A percentile compares a stretch with the other conserved stretches of the same genome.
Evolutionary conservation across 2,329 filamentous ascomycete genomes (phyloP).

Genomic region (Stylonectria norvegica): DNA sequence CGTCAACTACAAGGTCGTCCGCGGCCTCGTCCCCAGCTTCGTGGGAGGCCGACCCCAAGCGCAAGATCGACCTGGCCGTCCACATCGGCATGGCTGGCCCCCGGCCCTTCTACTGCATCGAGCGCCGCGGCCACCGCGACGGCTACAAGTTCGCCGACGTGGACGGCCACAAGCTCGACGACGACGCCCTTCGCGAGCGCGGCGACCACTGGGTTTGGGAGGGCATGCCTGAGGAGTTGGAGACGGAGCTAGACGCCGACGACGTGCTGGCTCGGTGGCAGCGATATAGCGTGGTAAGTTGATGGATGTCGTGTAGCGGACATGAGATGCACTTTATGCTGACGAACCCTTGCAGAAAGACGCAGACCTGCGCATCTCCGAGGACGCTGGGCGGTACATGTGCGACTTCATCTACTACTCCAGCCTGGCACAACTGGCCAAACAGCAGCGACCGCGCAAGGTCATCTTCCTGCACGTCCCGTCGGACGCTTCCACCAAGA

Average conservation of each 20-base stretch:
- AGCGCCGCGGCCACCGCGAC: constrained; percentile 66
- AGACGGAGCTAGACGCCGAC: constrained; percentile 55
- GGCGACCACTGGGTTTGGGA: constrained; percentile 52
- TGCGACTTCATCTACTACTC: constrained; percentile 79
- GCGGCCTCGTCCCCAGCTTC: constrained; percentile 59
- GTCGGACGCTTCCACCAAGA: constrained; percentile 48
- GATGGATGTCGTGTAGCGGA: too few relatives aligned
- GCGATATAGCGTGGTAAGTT: constrained; percentile 45
- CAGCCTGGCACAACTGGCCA: constrained; percentile 57
- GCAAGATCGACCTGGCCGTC: constrained; percentile 61
- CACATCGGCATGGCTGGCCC: constrained; percentile 79
- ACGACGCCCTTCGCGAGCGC: constrained; percentile 47
- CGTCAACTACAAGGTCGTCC: constrained; percentile 68
- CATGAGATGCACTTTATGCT: constrained; percentile 2
- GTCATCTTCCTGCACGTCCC: constrained; percentile 74
- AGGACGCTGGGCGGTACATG: constrained; percentile 68
- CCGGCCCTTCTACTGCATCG: constrained; percentile 63
- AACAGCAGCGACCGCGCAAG: constrained; percentile 43
- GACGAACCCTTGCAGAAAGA: constrained; percentile 29
- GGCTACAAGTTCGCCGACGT: constrained; percentile 70
- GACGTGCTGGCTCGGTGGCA: constrained; percentile 57
- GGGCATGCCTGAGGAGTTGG: constrained; percentile 52
- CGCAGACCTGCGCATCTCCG: constrained; percentile 55
- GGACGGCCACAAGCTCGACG: constrained; percentile 58
- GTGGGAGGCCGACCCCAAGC: constrained; percentile 44